Base-by-base conservation (phyloP, 106 monocot genomes). In the Acorus gramineus region DNA sequence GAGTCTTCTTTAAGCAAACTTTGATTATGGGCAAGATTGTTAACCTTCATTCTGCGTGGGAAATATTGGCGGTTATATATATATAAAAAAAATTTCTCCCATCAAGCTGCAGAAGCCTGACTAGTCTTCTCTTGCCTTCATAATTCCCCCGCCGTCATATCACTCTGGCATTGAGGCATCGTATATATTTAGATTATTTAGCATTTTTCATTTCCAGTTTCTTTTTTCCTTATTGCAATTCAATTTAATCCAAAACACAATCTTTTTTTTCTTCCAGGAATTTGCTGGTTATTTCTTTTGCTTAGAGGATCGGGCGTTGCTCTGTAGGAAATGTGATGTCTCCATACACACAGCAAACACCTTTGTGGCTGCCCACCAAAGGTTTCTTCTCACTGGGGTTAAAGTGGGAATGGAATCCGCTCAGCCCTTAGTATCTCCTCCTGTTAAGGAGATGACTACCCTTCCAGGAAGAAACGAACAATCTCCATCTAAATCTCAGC, bases 221-320 rank as follows among this genome's bases (percentile, higher is more conserved):
- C 47, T 52, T 50, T 7, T 48, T 4, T 8, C 48, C 6, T 3
- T 48, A n/a, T 11, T 62, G 59, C 2, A n/a, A 3, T 6, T 57
- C 28, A 57, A 6, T n/a, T 61, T 6, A 4, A 61, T 9, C n/a
- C n/a, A 61, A 8, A 61, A 8, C 2, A 4, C 28, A 8, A 55
- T 13, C 14, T 55, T 3, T 2, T 52, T 47, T 50, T 57, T 57
- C 10, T 47, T 77, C 48, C 85, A 89, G 93, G 93, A 93, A 66
- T 72, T 74, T 66, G 73, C 85, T 66, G 89, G 89, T 14, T 93
- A 81, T 57, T 89, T 89, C 76, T 93, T 93, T 74, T 93, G 93
- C 61, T 71, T 93, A 47, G 93, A 93, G 65, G 93, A 93, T 45
- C 81, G 93, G 48, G 93, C 93, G 4, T 75, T 93, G 62, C 74